Evolutionary conservation across 2,329 filamentous ascomycete genomes (phyloP).

Genomic region (Aureobasidium sp.): DNA sequence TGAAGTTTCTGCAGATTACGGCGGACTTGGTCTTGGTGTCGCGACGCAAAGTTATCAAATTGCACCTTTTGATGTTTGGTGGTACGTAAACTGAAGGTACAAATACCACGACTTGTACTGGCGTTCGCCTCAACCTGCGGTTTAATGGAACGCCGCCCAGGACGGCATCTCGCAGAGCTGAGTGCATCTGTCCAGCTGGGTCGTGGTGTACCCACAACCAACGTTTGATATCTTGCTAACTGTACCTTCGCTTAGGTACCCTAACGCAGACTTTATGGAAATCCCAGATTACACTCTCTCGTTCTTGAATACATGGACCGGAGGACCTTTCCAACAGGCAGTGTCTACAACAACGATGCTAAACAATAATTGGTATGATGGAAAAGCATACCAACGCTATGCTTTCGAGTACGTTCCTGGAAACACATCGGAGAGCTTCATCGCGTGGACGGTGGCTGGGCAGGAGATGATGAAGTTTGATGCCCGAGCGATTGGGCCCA

Average conservation of each 20-base stretch:
- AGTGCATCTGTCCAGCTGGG: too few relatives aligned
- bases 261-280: constrained; percentile 46
- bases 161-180: too few relatives aligned
- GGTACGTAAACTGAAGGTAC: constrained; percentile 16
- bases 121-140: too few relatives aligned
- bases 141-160: too few relatives aligned
- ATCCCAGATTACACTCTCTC: constrained; percentile 45
- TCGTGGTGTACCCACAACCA: too few relatives aligned
- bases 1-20: constrained; percentile 36
- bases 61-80: constrained; percentile 41
- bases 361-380: constrained; percentile 51
- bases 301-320: constrained; percentile 46
- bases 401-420: constrained; percentile 51
- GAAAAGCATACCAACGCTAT: constrained; percentile 48
- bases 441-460: constrained; percentile 49
- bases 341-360: constrained; percentile 49
- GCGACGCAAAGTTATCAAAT: constrained; percentile 45
- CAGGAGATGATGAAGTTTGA: constrained; percentile 47
- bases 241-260: constrained; percentile 26
- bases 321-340: constrained; percentile 51
- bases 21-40: constrained; percentile 32
- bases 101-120: too few relatives aligned
- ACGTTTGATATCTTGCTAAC: too few relatives aligned
- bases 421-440: constrained; percentile 36
- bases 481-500: constrained; percentile 45